Evolutionary conservation across 805 yeast genomes (phyloP), one percentile per base, ranked within the genome.

Genomic region (Hanseniaspora osmophila): DNA sequence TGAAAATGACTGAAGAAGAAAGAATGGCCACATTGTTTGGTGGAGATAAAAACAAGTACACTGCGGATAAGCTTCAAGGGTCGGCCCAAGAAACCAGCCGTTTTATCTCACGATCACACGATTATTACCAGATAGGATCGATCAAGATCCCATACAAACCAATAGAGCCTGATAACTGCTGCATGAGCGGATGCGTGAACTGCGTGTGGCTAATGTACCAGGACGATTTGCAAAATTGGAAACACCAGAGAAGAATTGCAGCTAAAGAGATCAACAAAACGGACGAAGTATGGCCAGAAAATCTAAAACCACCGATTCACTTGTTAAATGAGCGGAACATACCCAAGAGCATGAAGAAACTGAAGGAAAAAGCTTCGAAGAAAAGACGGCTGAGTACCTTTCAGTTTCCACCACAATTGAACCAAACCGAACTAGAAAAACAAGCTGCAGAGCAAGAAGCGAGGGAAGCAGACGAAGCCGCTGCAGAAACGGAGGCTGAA

Each of bases 161-260:
- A 0, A 67, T 65, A 4, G 95, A 85, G 53, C 97, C 97, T 1
- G 95, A 88, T 54, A 87, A 90, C 61, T 90, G 98, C 61, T 90
- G 98, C 62, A 87, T 87, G 95, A 80, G 92, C 47, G 98, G 98
- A 1, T 90, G 98, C 62, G 78, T 85, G 30, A 87, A 90, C 62
- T 90, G 98, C 62, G 97, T 90, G 1, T 92, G 97, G 97, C 96
- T 88, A 54, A 65, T 84, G 45, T 90, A 77, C 59, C 80, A 82
- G 52, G 96, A 90, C 44, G 97, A 92, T 59, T 56, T 88, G 43
- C 79, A 77, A 50, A 85, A 85, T 32, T 92, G 96, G 95, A 76
- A 78, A 54, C 58, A 50, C 1, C 63, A 68, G 55, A 67, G 94
- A 16, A 63, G 62, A 35, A 59, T 68, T 46, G 96, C 95, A 0